Evolutionary conservation across 2,329 filamentous ascomycete genomes (phyloP), one percentile per base, ranked within the genome.

Genomic region (Cercospora sp.): DNA sequence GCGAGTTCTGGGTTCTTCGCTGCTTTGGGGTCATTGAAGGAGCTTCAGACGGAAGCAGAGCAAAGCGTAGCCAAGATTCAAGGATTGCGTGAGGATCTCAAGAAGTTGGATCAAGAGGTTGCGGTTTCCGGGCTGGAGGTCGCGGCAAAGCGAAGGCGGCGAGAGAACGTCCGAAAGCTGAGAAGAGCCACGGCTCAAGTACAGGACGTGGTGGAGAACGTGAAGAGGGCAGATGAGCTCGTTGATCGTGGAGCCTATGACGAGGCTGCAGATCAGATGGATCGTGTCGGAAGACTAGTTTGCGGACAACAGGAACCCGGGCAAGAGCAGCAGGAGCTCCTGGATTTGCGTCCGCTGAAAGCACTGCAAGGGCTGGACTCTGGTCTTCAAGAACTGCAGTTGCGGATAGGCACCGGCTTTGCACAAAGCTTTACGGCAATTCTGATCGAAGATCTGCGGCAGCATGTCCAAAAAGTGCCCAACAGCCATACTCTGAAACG

Each of bases 1-100:
- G 95, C 95, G 1, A 98, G 95, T 0, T 93, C 93, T 0, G 97
- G 94, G 0, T 99, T 99, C 79, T 99, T 99, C 76, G 94, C 93
- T 0, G 95, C 95, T 0, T 83, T 99, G 0, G 94, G 95, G 0
- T 97, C 94, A 0, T 83, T 99, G 36, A 91, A 93, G 72, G 93
- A 97, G 77, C 83, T 99, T 10, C 94, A 99, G 78, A 90, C 90
- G 0, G 95, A 99, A 79, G 94, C 95, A 6, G 91, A 93, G 10
- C 92, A 96, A 66, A 98, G 94, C 2, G 94, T 99, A 1, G 85
- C 90, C 8, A 89, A 91, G 69, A 99, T 99, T 68, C 93, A 93
- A 76, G 85, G 86, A 0, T 79, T 99, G 48, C 86, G 95, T 67
- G 87, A 89, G 73, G 94, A 98, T 75, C 82, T 99, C 0, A 85